phyloP scores from a whole-genome alignment of 805 yeast genomes.

The Candida pseudofarinosa region DNA sequence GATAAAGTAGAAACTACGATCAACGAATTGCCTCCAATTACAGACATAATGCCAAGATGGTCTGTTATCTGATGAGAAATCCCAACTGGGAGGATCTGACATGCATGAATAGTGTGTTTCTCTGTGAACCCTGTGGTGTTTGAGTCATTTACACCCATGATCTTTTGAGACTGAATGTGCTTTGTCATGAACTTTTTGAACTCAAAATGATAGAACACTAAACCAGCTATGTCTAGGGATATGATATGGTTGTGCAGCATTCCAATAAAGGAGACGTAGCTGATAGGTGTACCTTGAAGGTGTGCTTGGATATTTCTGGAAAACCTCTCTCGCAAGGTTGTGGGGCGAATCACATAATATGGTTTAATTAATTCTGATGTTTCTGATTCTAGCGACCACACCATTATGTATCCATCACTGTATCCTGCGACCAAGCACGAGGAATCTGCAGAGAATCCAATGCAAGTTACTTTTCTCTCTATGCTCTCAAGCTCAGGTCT shows the following conservation, averaged over 20 bases:
- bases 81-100: conserved; percentile 59
- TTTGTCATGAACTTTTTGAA: conserved; percentile 53
- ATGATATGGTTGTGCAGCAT: conserved; percentile 25
- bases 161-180: conserved; percentile 42
- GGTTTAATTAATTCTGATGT: conserved; percentile 45
- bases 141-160: conserved; percentile 46
- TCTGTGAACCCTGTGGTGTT: conserved; percentile 9
- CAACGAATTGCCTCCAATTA: conserved; percentile 49
- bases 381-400: conserved; percentile 54
- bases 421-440: conserved; percentile 67
- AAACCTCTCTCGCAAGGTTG: conserved; percentile 21
- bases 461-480: conserved; percentile 37
- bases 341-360: conserved; percentile 34
- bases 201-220: conserved; percentile 62
- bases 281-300: conserved; percentile 19
- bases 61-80: conserved; percentile 52
- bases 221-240: conserved; percentile 30
- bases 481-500: conserved; percentile 8
- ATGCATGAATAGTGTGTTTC: conserved; percentile 20
- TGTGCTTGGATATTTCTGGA: conserved; percentile 27
- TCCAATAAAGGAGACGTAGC: conserved; percentile 24
- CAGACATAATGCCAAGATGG: conserved; percentile 53
- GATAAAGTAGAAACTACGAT: conserved; percentile 49
- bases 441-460: conserved; percentile 66
- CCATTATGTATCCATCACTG: conserved; percentile 54